A percentile compares a stretch with the other conserved stretches of the same genome.
These are phyloP conservation scores for Penicillium paradoxum DNA, from an alignment of 495 filamentous ascomycete genomes.

Conservation along the genomic window DNA sequence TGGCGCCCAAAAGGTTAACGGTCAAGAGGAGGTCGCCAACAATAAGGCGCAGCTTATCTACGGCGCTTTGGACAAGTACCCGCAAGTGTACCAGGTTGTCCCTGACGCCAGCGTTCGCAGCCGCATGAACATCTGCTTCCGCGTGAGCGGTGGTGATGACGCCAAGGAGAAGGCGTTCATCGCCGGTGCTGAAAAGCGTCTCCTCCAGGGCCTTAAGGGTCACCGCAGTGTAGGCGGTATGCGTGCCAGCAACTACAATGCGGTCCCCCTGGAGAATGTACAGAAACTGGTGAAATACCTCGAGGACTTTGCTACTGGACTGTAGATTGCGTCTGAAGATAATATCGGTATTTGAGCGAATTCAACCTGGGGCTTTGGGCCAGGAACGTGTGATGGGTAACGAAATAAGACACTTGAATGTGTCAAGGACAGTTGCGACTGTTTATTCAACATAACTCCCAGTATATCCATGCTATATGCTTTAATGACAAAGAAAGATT, in stretches of 20 bases:
- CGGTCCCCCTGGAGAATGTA: slow-evolving; percentile 54
- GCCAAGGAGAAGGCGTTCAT: slow-evolving; percentile 74
- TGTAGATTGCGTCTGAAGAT: slow-evolving; percentile 13
- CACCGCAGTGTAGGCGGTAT: slow-evolving; percentile 72
- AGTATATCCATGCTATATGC: slow-evolving; percentile 19
- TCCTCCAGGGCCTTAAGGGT: slow-evolving; percentile 70
- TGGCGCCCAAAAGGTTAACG: slow-evolving; percentile 55
- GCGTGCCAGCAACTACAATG: slow-evolving; percentile 52
- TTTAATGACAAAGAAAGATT: slow-evolving; percentile 9
- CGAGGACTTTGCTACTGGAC: slow-evolving; percentile 47
- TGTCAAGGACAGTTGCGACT: slow-evolving; percentile 15
- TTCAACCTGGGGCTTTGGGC: slow-evolving; percentile 15
- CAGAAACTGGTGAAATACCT: slow-evolving; percentile 59
- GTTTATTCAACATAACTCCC: slow-evolving; percentile 28
- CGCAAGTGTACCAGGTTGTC: slow-evolving; percentile 65
- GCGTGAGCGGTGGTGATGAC: slow-evolving; percentile 52
- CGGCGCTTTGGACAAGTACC: slow-evolving; percentile 63
- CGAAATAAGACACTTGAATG: slow-evolving; percentile 7
- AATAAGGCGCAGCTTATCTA: slow-evolving; percentile 75
- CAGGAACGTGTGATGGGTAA: slow-evolving; percentile 10
- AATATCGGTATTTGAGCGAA: slow-evolving; percentile 2
- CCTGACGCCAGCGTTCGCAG: slow-evolving; percentile 68
- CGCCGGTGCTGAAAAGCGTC: slow-evolving; percentile 50
- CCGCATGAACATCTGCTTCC: slow-evolving; percentile 91
- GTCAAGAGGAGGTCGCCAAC: slow-evolving; percentile 61